Base-by-base conservation (phyloP, 345 rosid genomes). In the Pistacia vera region DNA sequence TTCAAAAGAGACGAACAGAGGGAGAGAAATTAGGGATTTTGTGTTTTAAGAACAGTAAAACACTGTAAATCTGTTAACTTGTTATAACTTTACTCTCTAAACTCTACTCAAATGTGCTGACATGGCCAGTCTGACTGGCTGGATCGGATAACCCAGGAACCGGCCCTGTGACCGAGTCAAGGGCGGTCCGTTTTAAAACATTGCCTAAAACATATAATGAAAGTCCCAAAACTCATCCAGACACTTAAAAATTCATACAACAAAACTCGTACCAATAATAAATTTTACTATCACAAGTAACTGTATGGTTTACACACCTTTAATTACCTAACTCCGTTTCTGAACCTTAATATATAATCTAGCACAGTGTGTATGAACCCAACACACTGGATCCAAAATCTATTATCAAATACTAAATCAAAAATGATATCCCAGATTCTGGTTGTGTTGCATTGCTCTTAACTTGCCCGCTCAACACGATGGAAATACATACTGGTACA, bases 331-430 rank as follows among this genome's bases (percentile, higher is more conserved):
- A 16, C 9, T 58, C 57, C 41, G 63, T 55, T 33, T 35, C 14
- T 25, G 35, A 58, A 22, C 61, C 57, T 38, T 49, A 72, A 76
- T 61, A 73, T 65, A 54, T 70, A 48, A 55, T 58, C 54, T 75
- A 11, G 1, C 22, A 74, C 59, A 69, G 46, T 2, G 18, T 11
- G 73, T 55, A 59, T 57, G 59, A 67, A 44, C 66, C 20, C 8
- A 66, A 55, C n/a, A 55, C 64, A 48, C 35, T 30, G 58, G 22
- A 25, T 70, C 69, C 70, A 51, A 66, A 74, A 20, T 57, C 70
- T 30, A n/a, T 51, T 1, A 36, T 22, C 44, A 17, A 41, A 71
- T 55, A 66, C 59, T 22, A 22, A 66, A 78, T 68, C 68, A 57
- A 68, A 67, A 68, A 10, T 17, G 41, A 52, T 1, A 30, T 58